Evolutionary conservation across 306 rosid species (phyloP), one percentile per base, ranked within the genome.

Genomic region (Dryas drummondii): DNA sequence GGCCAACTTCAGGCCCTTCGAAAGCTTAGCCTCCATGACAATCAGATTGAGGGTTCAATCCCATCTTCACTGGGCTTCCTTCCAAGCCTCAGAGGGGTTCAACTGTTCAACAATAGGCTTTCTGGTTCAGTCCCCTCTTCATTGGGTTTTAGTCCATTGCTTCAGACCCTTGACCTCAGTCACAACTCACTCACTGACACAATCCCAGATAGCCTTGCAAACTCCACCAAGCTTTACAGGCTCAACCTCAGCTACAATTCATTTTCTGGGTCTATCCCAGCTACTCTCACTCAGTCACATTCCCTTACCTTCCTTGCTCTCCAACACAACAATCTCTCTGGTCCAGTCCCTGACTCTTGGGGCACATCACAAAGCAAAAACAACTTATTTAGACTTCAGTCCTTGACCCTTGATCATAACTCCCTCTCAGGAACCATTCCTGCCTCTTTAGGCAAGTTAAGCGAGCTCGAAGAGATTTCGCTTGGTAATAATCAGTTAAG

Each of bases 21-120:
- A 68, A 93, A 93, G 81, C 91, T 93, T 10, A 93, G 97, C 76
- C 90, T 93, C 71, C 98, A 93, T 10, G 94, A 93, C 75, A 93
- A 93, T 72, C 80, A 60, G 5, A 85, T 91, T 73, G 82, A 70
- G 22, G 98, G 98, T 27, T 77, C 96, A 26, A 84, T 91, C 76
- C 98, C 98, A 78, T 82, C 82, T 45, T 53, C 98, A 58, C 51
- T 93, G 45, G 98, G 98, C 41, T 70, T 89, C 70, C 87, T 91
- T 70, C 86, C 87, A 37, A 83, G 81, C 48, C 97, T 93, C 9
- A 88, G 98, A 89, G 98, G 98, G 1, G 87, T 93, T 84, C 96
- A 93, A 64, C 85, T 93, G 1, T 93, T 91, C 75, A 93, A 89
- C 72, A 93, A 93, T 52, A 52, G 71, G 70, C 82, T 93, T 73